A percentile compares a stretch with the other conserved stretches of the same genome.
These are phyloP conservation scores for Hydnum rufescens DNA, from an alignment of 768 basidiomycete genomes.

Conservation along the genomic window DNA sequence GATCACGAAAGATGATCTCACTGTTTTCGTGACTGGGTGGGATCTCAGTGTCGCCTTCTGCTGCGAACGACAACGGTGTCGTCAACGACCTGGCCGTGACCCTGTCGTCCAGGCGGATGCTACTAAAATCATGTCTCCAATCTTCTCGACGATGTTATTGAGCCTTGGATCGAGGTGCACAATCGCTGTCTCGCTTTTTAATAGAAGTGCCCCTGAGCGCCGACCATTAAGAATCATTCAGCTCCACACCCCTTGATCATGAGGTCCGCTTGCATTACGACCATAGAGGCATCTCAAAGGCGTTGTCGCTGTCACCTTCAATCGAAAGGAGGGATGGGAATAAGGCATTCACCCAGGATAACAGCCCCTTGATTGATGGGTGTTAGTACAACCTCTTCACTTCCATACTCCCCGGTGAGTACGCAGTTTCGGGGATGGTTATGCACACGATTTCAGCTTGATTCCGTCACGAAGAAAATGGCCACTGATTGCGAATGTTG, in stretches of 20 bases:
- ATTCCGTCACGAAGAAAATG: not conserved
- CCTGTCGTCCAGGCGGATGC: not conserved
- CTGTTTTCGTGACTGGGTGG: no score
- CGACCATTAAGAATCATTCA: slow-evolving; percentile 64
- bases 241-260: slow-evolving; percentile 62
- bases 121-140: slow-evolving; percentile 11
- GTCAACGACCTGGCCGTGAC: not conserved
- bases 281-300: slow-evolving; percentile 71
- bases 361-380: slow-evolving; percentile 99
- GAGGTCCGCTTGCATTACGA: slow-evolving; percentile 78
- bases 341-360: slow-evolving; percentile 85
- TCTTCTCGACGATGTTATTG: slow-evolving; percentile 29
- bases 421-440: no score
- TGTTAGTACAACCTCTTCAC: slow-evolving; percentile 71
- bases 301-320: slow-evolving; percentile 70
- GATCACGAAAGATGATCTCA: no score
- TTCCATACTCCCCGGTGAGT: slow-evolving; percentile 13
- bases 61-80: not conserved
- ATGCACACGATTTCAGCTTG: slow-evolving; percentile 16
- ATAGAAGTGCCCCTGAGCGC: slow-evolving; percentile 15
- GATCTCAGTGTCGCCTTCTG: no score
- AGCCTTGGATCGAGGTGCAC: slow-evolving; percentile 84
- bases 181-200: no score
- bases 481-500: slow-evolving; percentile 7
- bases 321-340: slow-evolving; percentile 71